Base-by-base conservation (phyloP, 495 filamentous ascomycete species). In the Hypoxylon intermedium region DNA sequence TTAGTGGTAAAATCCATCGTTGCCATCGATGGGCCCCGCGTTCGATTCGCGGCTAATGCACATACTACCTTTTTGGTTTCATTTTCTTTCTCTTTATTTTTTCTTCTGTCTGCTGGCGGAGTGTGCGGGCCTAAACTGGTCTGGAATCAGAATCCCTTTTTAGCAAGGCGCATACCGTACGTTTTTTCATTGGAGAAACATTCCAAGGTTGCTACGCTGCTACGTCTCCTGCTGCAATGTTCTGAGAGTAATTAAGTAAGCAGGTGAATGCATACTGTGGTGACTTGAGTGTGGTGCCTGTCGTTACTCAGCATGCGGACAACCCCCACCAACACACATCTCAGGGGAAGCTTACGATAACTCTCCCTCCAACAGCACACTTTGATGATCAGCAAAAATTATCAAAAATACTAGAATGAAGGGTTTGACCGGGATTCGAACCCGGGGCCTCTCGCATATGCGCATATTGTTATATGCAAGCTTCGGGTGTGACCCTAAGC, bases 1-100 rank as follows among this genome's bases (percentile, higher is more conserved):
- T 60, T 60, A 33, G 46, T 19, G 46, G 57, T 77, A 75, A 74
- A 75, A 75, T 72, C 70, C 70, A 75, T 73, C 72, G 73, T 76
- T 76, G 73, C 73, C 73, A 76, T 76, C 72, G 73, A 75, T 74
- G 73, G 70, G 73, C 73, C 73, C 73, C 73, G 73, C 64, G 74
- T 76, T 76, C 74, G 73, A 74, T 37, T 37, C 30, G 33, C 51
- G 40, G 21, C 40, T 38, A 46, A 34, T 37, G 28, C 51, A 44
- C 7, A n/a, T n/a, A n/a, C n/a, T n/a, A n/a, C n/a, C n/a, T n/a
- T n/a, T n/a, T n/a, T 42, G 1, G 1, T 42, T 42, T 53, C n/a
- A 40, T 33, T 24, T 40, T 19, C 11, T 28, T 26, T 34, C 2
- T 21, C 9, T 21, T n/a, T 21, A 3, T 50, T 15, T 50, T 26